Conservation (phyloP, 371 early-diverging fungal genomes). For the Mortierella sp. region DNA sequence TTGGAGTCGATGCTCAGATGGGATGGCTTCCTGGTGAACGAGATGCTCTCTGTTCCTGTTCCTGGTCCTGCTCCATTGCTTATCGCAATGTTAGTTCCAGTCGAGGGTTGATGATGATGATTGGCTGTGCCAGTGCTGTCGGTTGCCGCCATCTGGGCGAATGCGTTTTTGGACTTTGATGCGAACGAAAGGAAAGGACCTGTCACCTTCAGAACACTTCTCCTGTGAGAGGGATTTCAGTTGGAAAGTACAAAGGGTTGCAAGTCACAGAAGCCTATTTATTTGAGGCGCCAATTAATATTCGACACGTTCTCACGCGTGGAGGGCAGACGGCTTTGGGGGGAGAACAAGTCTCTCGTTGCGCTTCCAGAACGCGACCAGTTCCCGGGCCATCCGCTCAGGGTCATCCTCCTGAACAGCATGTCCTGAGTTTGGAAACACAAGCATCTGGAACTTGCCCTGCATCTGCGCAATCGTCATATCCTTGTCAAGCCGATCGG, state of each 20-base stretch:
- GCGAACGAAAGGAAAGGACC: neutral
- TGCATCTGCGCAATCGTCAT: constrained; percentile 98
- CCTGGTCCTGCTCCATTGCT: neutral
- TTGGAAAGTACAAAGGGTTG: neutral
- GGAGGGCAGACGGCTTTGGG: constrained; percentile 25
- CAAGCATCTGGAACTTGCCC: constrained; percentile 89
- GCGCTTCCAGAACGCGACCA: constrained; percentile 87
- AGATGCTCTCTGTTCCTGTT: neutral
- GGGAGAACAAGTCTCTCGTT: constrained; percentile 82
- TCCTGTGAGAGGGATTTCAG: neutral
- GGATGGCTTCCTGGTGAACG: constrained; percentile 31
- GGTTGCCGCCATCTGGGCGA: constrained; percentile 34
- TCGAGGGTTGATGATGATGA: neutral
- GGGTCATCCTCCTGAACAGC: constrained; percentile 94
- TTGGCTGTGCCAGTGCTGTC: constrained; percentile 17
- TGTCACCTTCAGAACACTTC: neutral
- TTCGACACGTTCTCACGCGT: neutral
- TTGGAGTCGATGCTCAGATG: constrained; percentile 55
- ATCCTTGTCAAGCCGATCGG: constrained; percentile 92
- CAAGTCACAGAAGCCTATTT: neutral
- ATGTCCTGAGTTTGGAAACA: constrained; percentile 90
- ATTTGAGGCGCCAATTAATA: neutral
- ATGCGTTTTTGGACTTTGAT: neutral
- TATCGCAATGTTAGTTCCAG: neutral
- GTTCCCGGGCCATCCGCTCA: constrained; percentile 71